Base-by-base conservation (phyloP, 352 stramenopile species). In the Phytophthora crassamura region DNA sequence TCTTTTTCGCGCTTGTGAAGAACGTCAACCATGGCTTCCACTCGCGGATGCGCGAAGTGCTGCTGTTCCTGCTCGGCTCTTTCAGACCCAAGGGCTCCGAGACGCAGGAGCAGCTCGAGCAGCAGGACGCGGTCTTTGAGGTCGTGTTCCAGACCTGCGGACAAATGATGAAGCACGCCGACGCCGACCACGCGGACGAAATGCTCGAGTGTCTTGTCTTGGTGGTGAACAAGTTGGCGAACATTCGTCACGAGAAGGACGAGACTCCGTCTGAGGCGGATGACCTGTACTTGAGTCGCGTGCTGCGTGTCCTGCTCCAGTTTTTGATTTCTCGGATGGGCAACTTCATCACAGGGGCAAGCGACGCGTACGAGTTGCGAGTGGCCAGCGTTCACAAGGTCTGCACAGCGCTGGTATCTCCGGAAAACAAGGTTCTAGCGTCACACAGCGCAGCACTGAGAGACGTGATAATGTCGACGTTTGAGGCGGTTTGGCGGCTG, bases 1-100 rank as follows among this genome's bases (percentile, higher is more conserved):
- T 97, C 6, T 88, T 95, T 28, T 93, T 97, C 46, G 80, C 77
- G 15, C 71, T 97, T 4, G 67, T 95, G 28, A 88, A 88, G 32
- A 95, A 95, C 48, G 88, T 97, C 11, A 88, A 88, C 46, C 77
- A 90, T 56, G 81, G 87, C 1, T 95, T 97, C 68, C 88, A 97
- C 69, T 95, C 88, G 42, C 75, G 89, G 20, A 95, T 93, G 88
- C 66, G 73, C 22, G 86, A 94, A 18, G 79, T 95, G 33, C 75
- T 95, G 39, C 56, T 89, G 5, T 85, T 89, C 22, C 54, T 97
- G 40, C 72, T 97, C 3, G 72, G 78, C 3, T 77, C 87, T 6
- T 95, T 96, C 56, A 69, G 84, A 15, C 83, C 88, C 0, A 91
- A 84, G 25, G 36, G 42, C 4, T 35, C 4, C 10, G 49, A 59